Evolutionary conservation across 1,284 basidiomycete species (phyloP).

Genomic region (Ceratorhiza oryzae-sativae): DNA sequence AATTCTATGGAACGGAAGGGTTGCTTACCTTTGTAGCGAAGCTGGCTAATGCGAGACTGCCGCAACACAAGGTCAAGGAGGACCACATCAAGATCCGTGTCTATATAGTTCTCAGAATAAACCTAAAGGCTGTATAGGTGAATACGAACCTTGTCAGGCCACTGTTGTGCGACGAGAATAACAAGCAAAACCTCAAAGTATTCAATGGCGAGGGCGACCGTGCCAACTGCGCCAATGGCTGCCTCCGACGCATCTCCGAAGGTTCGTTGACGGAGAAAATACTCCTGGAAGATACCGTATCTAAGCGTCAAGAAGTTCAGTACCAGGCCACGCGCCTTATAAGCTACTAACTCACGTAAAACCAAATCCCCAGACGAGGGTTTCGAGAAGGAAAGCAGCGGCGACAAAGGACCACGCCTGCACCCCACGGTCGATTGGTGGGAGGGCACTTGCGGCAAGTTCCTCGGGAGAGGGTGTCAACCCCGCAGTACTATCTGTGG

Average conservation of each 20-base stretch:
- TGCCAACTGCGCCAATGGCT: conserved; percentile 41
- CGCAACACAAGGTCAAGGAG: conserved; percentile 38
- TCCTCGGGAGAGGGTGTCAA: background rate
- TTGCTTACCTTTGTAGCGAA: conserved; percentile 40
- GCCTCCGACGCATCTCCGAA: conserved; percentile 39
- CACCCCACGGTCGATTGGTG: conserved; percentile 36
- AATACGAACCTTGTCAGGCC: conserved; percentile 11
- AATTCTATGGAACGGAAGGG: too few relatives aligned
- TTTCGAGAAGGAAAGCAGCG: conserved; percentile 35
- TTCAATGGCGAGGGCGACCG: conserved; percentile 39
- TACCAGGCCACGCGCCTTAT: background rate
- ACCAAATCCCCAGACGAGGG: conserved; percentile 38
- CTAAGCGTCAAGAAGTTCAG: conserved; percentile 39
- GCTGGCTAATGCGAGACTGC: conserved; percentile 40
- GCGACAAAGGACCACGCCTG: conserved; percentile 38
- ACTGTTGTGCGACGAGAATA: conserved; percentile 33
- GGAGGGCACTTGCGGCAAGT: background rate
- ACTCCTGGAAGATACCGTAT: conserved; percentile 48
- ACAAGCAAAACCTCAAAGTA: conserved; percentile 38
- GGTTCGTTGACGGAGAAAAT: conserved; percentile 45
- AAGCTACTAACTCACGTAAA: conserved; percentile 20
- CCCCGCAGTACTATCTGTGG: background rate
- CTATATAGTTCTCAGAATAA: background rate
- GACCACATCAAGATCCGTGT: conserved; percentile 36
- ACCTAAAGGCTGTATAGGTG: background rate